Evolutionary conservation across 2,329 filamentous ascomycete species (phyloP).

Genomic region (Fusarium solani-melongenae): DNA sequence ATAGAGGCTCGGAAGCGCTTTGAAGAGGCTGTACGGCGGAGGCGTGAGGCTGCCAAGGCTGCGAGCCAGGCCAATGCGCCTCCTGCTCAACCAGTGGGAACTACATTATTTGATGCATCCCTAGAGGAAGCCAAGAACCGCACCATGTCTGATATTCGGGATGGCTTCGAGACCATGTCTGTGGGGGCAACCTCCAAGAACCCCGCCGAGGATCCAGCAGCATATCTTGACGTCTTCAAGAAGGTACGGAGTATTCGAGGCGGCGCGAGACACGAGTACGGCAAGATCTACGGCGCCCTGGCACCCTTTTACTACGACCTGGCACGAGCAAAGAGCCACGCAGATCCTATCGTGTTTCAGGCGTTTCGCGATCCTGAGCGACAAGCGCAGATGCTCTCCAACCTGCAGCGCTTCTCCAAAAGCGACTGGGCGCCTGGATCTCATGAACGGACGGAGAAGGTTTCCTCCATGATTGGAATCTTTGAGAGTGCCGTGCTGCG

Average conservation of each 20-base stretch:
- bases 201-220: slow-evolving; percentile 68
- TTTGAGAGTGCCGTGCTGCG: slow-evolving; percentile 92
- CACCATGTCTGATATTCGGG: slow-evolving; percentile 51
- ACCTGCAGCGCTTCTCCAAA: slow-evolving; percentile 80
- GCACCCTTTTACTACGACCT: slow-evolving; percentile 92
- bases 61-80: slow-evolving; percentile 30
- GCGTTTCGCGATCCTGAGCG: slow-evolving; percentile 89
- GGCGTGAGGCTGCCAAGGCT: slow-evolving; percentile 63
- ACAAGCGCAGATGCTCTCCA: slow-evolving; percentile 89
- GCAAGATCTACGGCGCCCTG: slow-evolving; percentile 87
- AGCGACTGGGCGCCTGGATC: slow-evolving; percentile 86
- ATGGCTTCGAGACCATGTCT: slow-evolving; percentile 85
- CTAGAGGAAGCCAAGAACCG: slow-evolving; percentile 70
- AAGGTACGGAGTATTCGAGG: slow-evolving; percentile 83
- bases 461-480: slow-evolving; percentile 79
- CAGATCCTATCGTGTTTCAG: slow-evolving; percentile 86
- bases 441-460: slow-evolving; percentile 74
- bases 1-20: slow-evolving; percentile 82
- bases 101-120: slow-evolving; percentile 80
- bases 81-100: slow-evolving; percentile 38
- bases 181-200: slow-evolving; percentile 60
- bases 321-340: slow-evolving; percentile 74
- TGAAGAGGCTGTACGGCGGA: slow-evolving; percentile 74
- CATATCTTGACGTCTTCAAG: slow-evolving; percentile 76
- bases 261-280: slow-evolving; percentile 88